phyloP scores from a whole-genome alignment of 1,284 basidiomycete species.

The Limonomyces culmigenus region DNA sequence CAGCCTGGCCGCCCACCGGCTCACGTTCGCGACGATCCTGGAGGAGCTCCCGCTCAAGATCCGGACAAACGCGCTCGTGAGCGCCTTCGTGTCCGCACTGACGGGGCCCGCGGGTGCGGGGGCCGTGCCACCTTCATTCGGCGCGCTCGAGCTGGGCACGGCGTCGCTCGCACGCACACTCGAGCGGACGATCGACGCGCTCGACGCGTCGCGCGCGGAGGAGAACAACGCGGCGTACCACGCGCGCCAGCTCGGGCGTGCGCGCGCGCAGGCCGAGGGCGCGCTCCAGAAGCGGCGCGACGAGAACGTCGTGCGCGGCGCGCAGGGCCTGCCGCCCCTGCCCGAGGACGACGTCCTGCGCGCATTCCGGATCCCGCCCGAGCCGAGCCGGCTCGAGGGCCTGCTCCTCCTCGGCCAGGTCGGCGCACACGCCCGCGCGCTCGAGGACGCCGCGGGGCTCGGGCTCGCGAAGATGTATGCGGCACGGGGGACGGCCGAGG shows the following conservation, averaged over 20 bases:
- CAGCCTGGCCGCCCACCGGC: conserved; percentile 72
- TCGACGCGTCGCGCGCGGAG: conserved; percentile 80
- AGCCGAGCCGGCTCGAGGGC: conserved; percentile 84
- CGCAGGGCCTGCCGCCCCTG: conserved; percentile 74
- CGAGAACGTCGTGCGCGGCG: conserved; percentile 72
- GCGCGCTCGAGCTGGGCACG: conserved; percentile 43
- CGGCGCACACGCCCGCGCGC: conserved; percentile 66
- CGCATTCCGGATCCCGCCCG: conserved; percentile 77
- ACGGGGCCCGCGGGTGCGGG: conserved; percentile 18
- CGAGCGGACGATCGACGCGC: conserved; percentile 69
- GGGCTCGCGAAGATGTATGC: conserved; percentile 66
- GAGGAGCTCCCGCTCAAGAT: conserved; percentile 83
- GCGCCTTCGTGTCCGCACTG: conserved; percentile 71
- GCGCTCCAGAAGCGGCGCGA: conserved; percentile 76
- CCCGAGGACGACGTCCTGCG: conserved; percentile 75
- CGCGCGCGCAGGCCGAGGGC: conserved; percentile 70
- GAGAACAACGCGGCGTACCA: conserved; percentile 91
- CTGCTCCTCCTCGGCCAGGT: conserved; percentile 78
- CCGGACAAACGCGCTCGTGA: conserved; percentile 75
- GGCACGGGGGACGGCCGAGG: conserved; percentile 24
- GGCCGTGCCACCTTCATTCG: conserved; percentile 34
- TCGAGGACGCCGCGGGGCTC: conserved; percentile 56
- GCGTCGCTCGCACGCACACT: conserved; percentile 48
- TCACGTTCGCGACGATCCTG: conserved; percentile 84
- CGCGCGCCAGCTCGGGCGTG: conserved; percentile 80